A percentile compares a stretch with the other conserved stretches of the same genome.
Evolutionary conservation across 371 early-diverging fungal genomes (phyloP).

Genomic region (Smittium culicis): DNA sequence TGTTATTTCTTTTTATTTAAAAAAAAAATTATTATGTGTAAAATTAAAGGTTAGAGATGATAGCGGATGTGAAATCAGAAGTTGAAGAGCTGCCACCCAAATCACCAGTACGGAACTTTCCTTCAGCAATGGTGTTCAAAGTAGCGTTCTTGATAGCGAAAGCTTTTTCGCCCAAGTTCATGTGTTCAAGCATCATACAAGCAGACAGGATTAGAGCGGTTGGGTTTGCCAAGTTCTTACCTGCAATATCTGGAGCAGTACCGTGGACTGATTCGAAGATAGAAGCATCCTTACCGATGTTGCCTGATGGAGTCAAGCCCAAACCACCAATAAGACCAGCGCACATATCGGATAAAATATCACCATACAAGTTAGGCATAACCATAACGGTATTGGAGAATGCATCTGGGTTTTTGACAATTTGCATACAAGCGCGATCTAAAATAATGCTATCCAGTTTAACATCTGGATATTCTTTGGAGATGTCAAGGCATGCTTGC

Average conservation of each 20-base stretch:
- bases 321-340: conserved; percentile 97
- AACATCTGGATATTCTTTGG: conserved; percentile 84
- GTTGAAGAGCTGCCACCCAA: conserved; percentile 84
- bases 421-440: conserved; percentile 89
- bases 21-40: too few relatives aligned
- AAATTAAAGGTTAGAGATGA: conserved; percentile 56
- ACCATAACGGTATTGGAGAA: conserved; percentile 93
- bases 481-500: conserved; percentile 77
- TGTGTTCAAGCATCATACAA: conserved; percentile 96
- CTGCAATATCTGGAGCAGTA: conserved; percentile 97
- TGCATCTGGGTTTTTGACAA: conserved; percentile 83
- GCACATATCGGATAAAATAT: conserved; percentile 93
- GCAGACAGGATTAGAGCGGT: conserved; percentile 84
- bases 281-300: conserved; percentile 92
- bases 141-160: conserved; percentile 77
- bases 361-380: conserved; percentile 98
- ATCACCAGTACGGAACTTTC: conserved; percentile 81
- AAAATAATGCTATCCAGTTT: conserved; percentile 80
- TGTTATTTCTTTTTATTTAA: too few relatives aligned
- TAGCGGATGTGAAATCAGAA: conserved; percentile 80
- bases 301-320: conserved; percentile 93
- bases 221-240: conserved; percentile 78
- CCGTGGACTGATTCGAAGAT: conserved; percentile 98
- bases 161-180: conserved; percentile 67
- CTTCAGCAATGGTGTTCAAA: conserved; percentile 86